Evolutionary conservation across 31 red algal genomes (phyloP).

Genomic region (Pterothamnion heteromorphum): DNA sequence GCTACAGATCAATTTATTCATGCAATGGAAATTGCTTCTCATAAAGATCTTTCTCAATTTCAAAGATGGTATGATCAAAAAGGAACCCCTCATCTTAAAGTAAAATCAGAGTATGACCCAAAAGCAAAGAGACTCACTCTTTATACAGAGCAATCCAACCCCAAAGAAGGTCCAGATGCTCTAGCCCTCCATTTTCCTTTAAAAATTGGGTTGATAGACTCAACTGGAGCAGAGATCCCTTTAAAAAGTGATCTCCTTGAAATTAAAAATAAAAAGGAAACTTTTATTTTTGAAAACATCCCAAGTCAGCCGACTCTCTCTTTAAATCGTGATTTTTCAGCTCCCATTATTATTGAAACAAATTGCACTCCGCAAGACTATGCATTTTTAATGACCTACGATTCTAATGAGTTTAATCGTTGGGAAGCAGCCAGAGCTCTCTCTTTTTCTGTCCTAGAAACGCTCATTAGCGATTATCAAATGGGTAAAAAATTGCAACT

Average conservation of each 20-base stretch:
- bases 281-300: constrained; percentile 66
- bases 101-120: constrained; percentile 58
- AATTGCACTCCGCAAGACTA: constrained; percentile 52
- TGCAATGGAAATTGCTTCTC: constrained; percentile 78
- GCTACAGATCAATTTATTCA: constrained; percentile 90
- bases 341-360: constrained; percentile 62
- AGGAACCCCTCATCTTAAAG: constrained; percentile 77
- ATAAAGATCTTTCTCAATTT: constrained; percentile 72
- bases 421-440: constrained; percentile 47
- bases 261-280: constrained; percentile 44
- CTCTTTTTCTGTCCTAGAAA: too few species aligned
- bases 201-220: constrained; percentile 76
- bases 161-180: constrained; percentile 55
- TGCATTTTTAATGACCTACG: constrained; percentile 88
- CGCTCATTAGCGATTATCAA: too few species aligned
- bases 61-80: constrained; percentile 84
- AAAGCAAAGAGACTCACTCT: constrained; percentile 55
- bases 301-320: constrained; percentile 67
- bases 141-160: constrained; percentile 67
- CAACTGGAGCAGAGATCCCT: constrained; percentile 50
- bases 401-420: constrained; percentile 84
- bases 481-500: too few species aligned
- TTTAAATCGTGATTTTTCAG: constrained; percentile 76
- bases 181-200: constrained; percentile 79
- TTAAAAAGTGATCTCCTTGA: not conserved